These are phyloP conservation scores for Monosporascus sp. DNA, from an alignment of 2,329 filamentous ascomycete genomes.

Conservation along the genomic window DNA sequence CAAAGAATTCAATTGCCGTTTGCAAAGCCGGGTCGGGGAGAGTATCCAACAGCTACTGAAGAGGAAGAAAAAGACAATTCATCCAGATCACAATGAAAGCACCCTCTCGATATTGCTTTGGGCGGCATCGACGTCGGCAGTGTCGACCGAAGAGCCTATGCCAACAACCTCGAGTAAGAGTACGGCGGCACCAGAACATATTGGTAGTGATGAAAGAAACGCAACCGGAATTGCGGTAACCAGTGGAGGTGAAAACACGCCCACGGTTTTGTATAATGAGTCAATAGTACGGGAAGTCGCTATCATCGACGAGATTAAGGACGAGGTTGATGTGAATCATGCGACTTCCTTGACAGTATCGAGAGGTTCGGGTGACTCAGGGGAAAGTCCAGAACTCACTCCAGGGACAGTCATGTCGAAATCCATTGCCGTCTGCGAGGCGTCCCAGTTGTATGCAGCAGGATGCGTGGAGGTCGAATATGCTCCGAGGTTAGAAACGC, in stretches of 20 bases:
- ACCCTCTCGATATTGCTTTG: conserved; percentile 5
- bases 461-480: conserved; percentile 11
- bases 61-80: neutral
- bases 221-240: no score
- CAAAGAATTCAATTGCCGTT: conserved; percentile 6
- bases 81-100: conserved; percentile 14
- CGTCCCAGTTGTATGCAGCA: conserved; percentile 6
- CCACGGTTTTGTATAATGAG: no score
- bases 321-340: neutral
- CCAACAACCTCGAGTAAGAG: neutral
- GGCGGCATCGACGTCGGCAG: conserved; percentile 3
- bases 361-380: neutral
- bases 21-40: conserved; percentile 1
- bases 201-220: no score
- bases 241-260: no score
- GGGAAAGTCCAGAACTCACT: neutral
- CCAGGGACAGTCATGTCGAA: neutral
- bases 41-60: conserved; percentile 8
- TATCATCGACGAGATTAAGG: neutral
- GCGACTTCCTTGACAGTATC: neutral
- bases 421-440: neutral
- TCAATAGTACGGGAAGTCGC: no score
- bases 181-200: no score
- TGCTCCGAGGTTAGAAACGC: neutral
- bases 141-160: neutral